Conservation (phyloP, 352 stramenopile genomes). For the Pythium folliculosum region DNA sequence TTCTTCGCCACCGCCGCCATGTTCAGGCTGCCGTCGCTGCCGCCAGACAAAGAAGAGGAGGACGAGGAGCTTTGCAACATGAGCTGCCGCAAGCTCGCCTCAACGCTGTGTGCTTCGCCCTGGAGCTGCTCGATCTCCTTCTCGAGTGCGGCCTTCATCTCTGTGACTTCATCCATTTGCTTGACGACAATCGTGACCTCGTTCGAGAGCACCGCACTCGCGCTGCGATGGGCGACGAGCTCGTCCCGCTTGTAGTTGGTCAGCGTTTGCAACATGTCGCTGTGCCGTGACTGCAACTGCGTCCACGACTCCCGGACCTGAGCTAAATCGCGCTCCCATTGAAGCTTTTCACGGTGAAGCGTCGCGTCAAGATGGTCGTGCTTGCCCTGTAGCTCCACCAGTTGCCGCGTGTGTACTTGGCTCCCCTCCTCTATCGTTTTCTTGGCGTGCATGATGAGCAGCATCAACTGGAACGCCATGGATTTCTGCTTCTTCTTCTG, state of each 20-base stretch:
- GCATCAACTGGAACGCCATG: constrained; percentile 54
- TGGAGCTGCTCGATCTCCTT: constrained; percentile 62
- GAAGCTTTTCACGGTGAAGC: constrained; percentile 37
- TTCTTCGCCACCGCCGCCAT: constrained; percentile 77
- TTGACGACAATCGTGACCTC: constrained; percentile 71
- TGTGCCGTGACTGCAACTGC: constrained; percentile 41
- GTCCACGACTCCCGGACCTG: constrained; percentile 40
- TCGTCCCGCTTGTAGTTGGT: constrained; percentile 85
- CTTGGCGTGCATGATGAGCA: constrained; percentile 45
- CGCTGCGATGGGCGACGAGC: constrained; percentile 69
- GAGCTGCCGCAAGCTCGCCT: constrained; percentile 58
- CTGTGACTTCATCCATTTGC: constrained; percentile 76
- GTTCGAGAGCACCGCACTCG: constrained; percentile 70
- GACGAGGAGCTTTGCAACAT: constrained; percentile 47
- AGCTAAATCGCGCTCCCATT: constrained; percentile 32
- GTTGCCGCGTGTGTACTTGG: constrained; percentile 19
- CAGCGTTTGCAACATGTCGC: constrained; percentile 69
- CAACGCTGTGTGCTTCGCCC: constrained; percentile 54
- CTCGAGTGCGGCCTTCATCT: constrained; percentile 58
- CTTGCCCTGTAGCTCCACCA: constrained; percentile 25
- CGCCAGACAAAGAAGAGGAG: constrained; percentile 11
- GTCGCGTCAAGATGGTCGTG: constrained; percentile 28
- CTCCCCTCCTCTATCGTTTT: constrained; percentile 32
- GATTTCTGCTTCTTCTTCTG: constrained; percentile 58
- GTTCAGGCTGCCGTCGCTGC: constrained; percentile 38